These are phyloP conservation scores for Microdochium nivale DNA, from an alignment of 2,329 filamentous ascomycete genomes.

Conservation along the genomic window DNA sequence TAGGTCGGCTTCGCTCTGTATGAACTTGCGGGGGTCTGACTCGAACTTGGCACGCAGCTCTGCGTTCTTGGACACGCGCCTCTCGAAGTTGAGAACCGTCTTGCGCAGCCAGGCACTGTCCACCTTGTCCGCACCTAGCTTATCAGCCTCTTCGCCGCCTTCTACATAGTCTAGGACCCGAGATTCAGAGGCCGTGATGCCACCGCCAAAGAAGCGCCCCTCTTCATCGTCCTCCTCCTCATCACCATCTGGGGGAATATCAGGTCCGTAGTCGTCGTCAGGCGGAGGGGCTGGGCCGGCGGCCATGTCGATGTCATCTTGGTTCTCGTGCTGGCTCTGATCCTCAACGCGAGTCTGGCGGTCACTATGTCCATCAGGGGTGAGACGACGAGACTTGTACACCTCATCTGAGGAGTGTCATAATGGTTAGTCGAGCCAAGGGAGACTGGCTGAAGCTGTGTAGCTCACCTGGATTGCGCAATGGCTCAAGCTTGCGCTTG, in stretches of 20 bases:
- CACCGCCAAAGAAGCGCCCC: conserved; percentile 90
- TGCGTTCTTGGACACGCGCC: conserved; percentile 82
- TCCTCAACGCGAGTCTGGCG: conserved; percentile 36
- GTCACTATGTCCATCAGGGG: conserved; percentile 30
- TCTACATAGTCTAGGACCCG: conserved; percentile 87
- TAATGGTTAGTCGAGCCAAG: no score
- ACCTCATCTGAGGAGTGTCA: conserved; percentile 50
- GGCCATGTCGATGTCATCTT: conserved; percentile 33
- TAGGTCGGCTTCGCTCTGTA: conserved; percentile 63
- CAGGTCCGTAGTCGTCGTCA: conserved; percentile 20
- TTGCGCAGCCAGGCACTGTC: conserved; percentile 78
- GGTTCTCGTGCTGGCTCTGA: conserved; percentile 29
- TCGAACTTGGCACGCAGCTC: conserved; percentile 60
- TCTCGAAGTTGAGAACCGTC: conserved; percentile 77
- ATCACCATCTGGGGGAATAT: conserved; percentile 15
- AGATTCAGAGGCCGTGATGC: conserved; percentile 71
- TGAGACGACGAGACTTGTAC: conserved; percentile 53
- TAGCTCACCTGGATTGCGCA: conserved; percentile 52
- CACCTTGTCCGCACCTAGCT: conserved; percentile 55
- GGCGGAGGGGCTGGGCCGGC: conserved; percentile 41
- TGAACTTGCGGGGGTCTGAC: conserved; percentile 19
- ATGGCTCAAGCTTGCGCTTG: conserved; percentile 56
- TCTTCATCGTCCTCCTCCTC: conserved; percentile 92
- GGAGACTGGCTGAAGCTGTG: background rate
- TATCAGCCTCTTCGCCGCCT: conserved; percentile 24